Conservation (phyloP, 2,329 filamentous ascomycete genomes). For the Paecilomyces sp. region DNA sequence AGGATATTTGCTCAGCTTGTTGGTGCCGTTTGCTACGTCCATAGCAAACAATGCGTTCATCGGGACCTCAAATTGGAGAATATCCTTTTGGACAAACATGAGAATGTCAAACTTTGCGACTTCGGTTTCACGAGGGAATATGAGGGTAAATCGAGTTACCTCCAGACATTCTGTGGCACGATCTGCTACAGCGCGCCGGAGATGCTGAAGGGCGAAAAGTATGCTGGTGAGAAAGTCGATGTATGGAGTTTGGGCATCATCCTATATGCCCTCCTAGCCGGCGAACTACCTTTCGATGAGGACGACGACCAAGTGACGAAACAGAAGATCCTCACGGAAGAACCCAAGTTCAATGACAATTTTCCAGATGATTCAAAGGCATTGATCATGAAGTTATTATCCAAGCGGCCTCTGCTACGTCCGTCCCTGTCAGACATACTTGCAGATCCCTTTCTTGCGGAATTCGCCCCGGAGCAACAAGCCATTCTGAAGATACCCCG, state of each 20-base stretch:
- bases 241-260: conserved; percentile 97
- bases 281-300: conserved; percentile 86
- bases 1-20: conserved; percentile 95
- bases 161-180: conserved; percentile 96
- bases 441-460: conserved; percentile 76
- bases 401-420: conserved; percentile 78
- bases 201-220: conserved; percentile 98
- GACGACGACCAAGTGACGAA: conserved; percentile 88
- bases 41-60: conserved; percentile 91
- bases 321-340: conserved; percentile 72
- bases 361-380: conserved; percentile 71
- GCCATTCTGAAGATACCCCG: conserved; percentile 78
- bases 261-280: conserved; percentile 73
- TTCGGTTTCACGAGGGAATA: conserved; percentile 98
- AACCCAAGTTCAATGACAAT: conserved; percentile 76
- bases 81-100: conserved; percentile 90
- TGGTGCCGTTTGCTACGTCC: conserved; percentile 90
- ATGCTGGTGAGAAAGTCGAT: conserved; percentile 95
- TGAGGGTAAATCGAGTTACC: conserved; percentile 84
- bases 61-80: conserved; percentile 95
- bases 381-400: conserved; percentile 72
- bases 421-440: conserved; percentile 80
- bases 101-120: conserved; percentile 95
- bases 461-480: conserved; percentile 81
- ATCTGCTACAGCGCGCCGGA: conserved; percentile 97